phyloP scores from a whole-genome alignment of 108 stramenopile species.

The Fistulifera solaris region DNA sequence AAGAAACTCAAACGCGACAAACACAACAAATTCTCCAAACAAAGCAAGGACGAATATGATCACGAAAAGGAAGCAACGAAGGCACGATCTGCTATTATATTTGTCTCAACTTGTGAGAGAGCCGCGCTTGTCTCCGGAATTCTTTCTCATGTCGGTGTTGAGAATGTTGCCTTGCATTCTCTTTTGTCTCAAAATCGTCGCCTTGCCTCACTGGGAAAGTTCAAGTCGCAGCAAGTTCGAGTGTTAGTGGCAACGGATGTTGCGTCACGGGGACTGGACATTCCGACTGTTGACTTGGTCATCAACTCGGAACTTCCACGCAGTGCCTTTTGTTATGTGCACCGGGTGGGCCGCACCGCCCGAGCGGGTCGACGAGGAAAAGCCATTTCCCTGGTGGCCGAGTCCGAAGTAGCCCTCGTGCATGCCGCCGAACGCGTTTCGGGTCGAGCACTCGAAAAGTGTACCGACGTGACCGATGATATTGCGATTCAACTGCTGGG shows the following conservation, averaged over 20 bases:
- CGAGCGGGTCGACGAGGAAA: constrained; percentile 92
- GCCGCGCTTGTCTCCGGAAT: constrained; percentile 87
- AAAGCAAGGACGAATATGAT: constrained; percentile 20
- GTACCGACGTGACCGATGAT: constrained; percentile 72
- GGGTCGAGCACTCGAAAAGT: constrained; percentile 67
- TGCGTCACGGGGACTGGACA: constrained; percentile 92
- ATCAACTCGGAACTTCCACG: constrained; percentile 94
- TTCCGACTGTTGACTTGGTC: constrained; percentile 94
- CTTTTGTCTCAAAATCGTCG: constrained; percentile 85
- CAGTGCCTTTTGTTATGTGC: constrained; percentile 91
- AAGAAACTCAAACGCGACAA: constrained; percentile 7
- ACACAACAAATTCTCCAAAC: constrained; percentile 12
- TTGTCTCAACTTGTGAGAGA: constrained; percentile 92
- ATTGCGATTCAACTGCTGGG: constrained; percentile 69
- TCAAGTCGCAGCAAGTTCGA: constrained; percentile 79
- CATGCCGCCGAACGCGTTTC: constrained; percentile 75
- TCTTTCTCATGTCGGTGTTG: constrained; percentile 76
- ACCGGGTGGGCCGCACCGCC: constrained; percentile 96
- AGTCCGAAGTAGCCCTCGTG: constrained; percentile 70
- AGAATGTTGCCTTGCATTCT: constrained; percentile 90
- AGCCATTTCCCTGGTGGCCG: constrained; percentile 90
- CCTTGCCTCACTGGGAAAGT: constrained; percentile 83
- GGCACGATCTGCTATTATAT: constrained; percentile 87
- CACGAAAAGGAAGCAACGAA: constrained; percentile 39
- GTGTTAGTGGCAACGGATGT: constrained; percentile 98